Evolutionary conservation across 208 protist genomes (phyloP).

Genomic region (Chromosphaera perkinsii): DNA sequence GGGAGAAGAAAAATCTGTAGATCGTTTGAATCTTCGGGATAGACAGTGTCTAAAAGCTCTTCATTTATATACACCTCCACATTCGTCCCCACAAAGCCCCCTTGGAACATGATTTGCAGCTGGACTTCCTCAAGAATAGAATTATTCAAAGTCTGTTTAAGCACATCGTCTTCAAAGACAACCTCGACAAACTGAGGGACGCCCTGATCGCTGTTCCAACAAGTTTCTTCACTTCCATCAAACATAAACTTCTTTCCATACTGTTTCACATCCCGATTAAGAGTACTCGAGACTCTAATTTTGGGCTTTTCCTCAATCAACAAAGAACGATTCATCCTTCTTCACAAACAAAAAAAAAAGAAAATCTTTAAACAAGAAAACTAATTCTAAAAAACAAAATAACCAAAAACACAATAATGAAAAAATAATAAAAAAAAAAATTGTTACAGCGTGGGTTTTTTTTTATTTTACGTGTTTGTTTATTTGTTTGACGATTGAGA

Average conservation of each 20-base stretch:
- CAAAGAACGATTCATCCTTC: too few relatives aligned
- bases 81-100: background rate
- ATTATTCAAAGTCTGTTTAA: background rate
- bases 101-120: background rate
- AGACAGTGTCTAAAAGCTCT: too few relatives aligned
- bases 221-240: background rate
- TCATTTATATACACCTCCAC: background rate
- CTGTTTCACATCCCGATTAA: background rate
- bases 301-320: too few relatives aligned
- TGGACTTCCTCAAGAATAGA: background rate
- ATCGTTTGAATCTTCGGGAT: background rate
- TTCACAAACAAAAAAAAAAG: too few relatives aligned
- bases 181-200: background rate
- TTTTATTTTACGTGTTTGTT: too few relatives aligned
- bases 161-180: too few relatives aligned
- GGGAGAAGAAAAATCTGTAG: background rate
- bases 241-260: background rate
- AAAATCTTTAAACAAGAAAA: too few relatives aligned
- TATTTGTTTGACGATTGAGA: too few relatives aligned
- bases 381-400: too few relatives aligned
- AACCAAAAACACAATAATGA: too few relatives aligned
- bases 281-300: background rate
- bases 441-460: too few relatives aligned
- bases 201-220: background rate
- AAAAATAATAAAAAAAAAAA: too few relatives aligned